Evolutionary conservation across 2,329 filamentous ascomycete genomes (phyloP).

Genomic region (Podosphaera aphanis): DNA sequence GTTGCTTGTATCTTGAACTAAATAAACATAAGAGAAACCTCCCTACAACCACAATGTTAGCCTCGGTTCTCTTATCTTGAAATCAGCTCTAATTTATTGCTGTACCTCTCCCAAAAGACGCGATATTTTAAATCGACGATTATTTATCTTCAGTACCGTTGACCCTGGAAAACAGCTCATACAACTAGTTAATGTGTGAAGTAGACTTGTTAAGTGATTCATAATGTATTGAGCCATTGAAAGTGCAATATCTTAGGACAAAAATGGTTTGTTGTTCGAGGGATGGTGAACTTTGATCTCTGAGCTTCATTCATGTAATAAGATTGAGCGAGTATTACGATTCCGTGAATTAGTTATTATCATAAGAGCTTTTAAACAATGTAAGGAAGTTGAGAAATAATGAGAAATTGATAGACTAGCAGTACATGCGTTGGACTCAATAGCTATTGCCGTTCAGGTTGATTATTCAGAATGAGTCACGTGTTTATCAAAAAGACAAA

Average conservation of each 20-base stretch:
- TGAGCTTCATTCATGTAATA: not conserved
- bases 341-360: not conserved
- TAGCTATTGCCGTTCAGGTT: too few species aligned
- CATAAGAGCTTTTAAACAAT: not conserved
- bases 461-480: too few species aligned
- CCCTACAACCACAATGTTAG: slow-evolving; percentile 29
- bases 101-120: slow-evolving; percentile 74
- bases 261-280: not conserved
- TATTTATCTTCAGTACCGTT: slow-evolving; percentile 87
- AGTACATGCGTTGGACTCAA: too few species aligned
- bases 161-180: slow-evolving; percentile 90
- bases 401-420: too few species aligned
- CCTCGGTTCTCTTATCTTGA: slow-evolving; percentile 1
- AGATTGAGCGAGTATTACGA: not conserved
- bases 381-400: not conserved
- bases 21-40: slow-evolving; percentile 96
- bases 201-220: slow-evolving; percentile 30
- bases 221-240: slow-evolving; percentile 63
- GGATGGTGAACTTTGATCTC: not conserved
- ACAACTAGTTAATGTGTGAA: slow-evolving; percentile 85
- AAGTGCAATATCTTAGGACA: not conserved
- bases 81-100: not conserved
- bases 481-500: too few species aligned
- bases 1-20: slow-evolving; percentile 73
- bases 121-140: slow-evolving; percentile 82